These are phyloP conservation scores for Aspergillus calidoustus DNA, from an alignment of 2,329 filamentous ascomycete genomes.

Conservation along the genomic window DNA sequence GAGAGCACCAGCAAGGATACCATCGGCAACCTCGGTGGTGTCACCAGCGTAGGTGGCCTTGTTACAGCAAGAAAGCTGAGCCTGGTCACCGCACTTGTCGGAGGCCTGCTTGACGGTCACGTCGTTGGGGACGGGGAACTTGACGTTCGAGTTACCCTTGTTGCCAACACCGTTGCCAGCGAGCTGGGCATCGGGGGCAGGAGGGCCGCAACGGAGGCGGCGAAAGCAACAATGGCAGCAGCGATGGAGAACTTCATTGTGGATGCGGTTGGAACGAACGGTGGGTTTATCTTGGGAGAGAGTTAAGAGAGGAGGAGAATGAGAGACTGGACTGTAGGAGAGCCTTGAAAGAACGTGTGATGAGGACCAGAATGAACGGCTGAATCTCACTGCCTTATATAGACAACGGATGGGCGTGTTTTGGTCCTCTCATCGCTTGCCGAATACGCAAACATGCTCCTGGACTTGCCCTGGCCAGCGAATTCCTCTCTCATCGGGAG, in stretches of 20 bases:
- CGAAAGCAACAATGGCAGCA: slow-evolving; percentile 40
- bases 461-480: slow-evolving; percentile 3
- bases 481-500: slow-evolving; percentile 12
- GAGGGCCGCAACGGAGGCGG: slow-evolving; percentile 38
- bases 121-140: slow-evolving; percentile 38
- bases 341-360: slow-evolving; percentile 39
- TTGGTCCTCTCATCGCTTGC: slow-evolving; percentile 21
- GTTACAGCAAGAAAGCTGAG: slow-evolving; percentile 47
- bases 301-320: background rate
- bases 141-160: slow-evolving; percentile 40
- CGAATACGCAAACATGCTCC: slow-evolving; percentile 12
- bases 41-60: slow-evolving; percentile 43
- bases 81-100: slow-evolving; percentile 45
- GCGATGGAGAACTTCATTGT: slow-evolving; percentile 45
- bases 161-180: slow-evolving; percentile 29
- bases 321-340: slow-evolving; percentile 33
- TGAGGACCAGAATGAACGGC: slow-evolving; percentile 24
- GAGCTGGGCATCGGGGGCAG: slow-evolving; percentile 20
- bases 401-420: slow-evolving; percentile 30
- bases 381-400: slow-evolving; percentile 36
- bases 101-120: slow-evolving; percentile 44
- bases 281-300: slow-evolving; percentile 16
- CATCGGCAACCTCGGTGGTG: slow-evolving; percentile 37
- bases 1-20: slow-evolving; percentile 40
- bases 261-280: slow-evolving; percentile 37